Evolutionary conservation across 371 early-diverging fungal genomes (phyloP), one percentile per base, ranked within the genome.

Genomic region (Lichtheimia ramosa): DNA sequence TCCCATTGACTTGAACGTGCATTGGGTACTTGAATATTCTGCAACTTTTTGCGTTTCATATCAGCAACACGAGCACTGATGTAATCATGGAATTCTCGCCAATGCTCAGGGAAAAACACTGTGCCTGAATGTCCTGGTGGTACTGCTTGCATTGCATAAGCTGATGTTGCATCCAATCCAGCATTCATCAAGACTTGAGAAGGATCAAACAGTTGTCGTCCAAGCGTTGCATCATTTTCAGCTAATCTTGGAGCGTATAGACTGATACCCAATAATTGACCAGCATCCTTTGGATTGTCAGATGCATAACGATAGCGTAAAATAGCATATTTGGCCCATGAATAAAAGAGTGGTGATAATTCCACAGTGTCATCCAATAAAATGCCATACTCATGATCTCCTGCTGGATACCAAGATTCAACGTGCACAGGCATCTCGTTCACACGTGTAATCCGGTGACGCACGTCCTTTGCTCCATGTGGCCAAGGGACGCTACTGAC

Each of bases 51-150:
- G 41, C 57, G 59, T 39, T 63, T 64, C 20, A 69, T 69, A 65
- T 85, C 85, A 40, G 79, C 61, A 46, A 81, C 51, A n/a, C 85
- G 71, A 12, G 80, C 80, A 2, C 83, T 77, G 14, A 85, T 74
- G 61, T 84, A 85, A 54, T 84, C 83, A 50, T 85, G 88, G 61
- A 85, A 87, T 58, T 87, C 86, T 34, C 83, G 71, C 88, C 88
- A 87, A 41, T 84, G 77, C 46, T 87, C 85, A 1, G 88, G 88
- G 58, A 87, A 87, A 54, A 79, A 87, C 3, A 86, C 71, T 2
- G 84, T 81, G 12, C 87, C 85, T 54, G 75, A 74, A 54, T 66
- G 71, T 6, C 34, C 34, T 34, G 34, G 34, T 42, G 76, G 74
- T 3, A 81, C 83, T 2, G 80, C 61, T 61, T 87, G 88, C 61